Percentiles rank a stretch among this genome's conserved stretches.
Evolutionary conservation across 306 rosid genomes (phyloP).

Genomic region (Vigna nakashimae): DNA sequence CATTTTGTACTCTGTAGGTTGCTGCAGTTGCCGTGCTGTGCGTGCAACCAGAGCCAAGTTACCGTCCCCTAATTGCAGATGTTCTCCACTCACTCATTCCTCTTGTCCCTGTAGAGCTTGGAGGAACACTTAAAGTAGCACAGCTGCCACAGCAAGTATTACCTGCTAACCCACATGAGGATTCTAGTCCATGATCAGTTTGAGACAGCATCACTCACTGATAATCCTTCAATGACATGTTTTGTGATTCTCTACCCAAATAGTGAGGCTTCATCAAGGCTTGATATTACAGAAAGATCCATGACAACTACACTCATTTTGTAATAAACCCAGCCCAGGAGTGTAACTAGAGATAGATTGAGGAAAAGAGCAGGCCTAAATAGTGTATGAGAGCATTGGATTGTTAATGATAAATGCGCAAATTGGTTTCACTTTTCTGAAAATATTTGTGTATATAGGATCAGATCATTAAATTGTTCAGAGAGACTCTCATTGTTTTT

Average conservation of each 20-base stretch:
- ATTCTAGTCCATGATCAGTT: slow-evolving; percentile 48
- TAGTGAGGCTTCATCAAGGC: slow-evolving; percentile 1
- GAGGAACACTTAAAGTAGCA: slow-evolving; percentile 81
- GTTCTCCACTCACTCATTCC: slow-evolving; percentile 96
- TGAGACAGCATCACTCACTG: background rate
- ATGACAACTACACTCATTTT: slow-evolving; percentile 4
- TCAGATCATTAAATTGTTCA: slow-evolving; percentile 39
- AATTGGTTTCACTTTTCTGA: slow-evolving; percentile 36
- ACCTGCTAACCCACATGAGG: slow-evolving; percentile 11
- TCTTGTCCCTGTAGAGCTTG: slow-evolving; percentile 85
- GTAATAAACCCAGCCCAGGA: background rate
- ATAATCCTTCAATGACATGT: slow-evolving; percentile 19
- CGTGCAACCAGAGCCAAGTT: slow-evolving; percentile 98
- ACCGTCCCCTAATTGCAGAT: slow-evolving; percentile 92
- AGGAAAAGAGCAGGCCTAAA: slow-evolving; percentile 31
- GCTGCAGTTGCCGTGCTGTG: slow-evolving; percentile 97
- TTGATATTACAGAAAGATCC: slow-evolving; percentile 15
- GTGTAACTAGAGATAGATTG: slow-evolving; percentile 34
- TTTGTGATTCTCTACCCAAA: slow-evolving; percentile 27
- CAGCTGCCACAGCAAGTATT: slow-evolving; percentile 49
- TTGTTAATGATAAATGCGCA: slow-evolving; percentile 46
- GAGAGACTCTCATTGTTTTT: slow-evolving; percentile 24
- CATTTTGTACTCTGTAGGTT: slow-evolving; percentile 59
- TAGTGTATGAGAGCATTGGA: slow-evolving; percentile 33
- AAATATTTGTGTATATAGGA: slow-evolving; percentile 46